Evolutionary conservation across 108 stramenopile genomes (phyloP).

Genomic region (Seminavis robusta): DNA sequence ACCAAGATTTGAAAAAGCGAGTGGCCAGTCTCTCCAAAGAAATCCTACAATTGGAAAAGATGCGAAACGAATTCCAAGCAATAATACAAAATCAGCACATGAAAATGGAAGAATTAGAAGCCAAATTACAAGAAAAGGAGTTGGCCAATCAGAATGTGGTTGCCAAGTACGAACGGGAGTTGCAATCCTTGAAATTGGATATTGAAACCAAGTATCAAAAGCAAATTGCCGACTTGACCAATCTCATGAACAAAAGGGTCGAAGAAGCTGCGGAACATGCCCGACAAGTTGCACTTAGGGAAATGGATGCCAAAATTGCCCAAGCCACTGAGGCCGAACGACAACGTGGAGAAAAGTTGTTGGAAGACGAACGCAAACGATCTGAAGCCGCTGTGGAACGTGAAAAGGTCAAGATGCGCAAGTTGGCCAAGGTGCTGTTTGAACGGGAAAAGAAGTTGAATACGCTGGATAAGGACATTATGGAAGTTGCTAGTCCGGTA

Average conservation of each 20-base stretch:
- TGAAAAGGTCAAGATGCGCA: constrained; percentile 6
- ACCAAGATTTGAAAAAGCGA: background rate
- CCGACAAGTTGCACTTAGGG: background rate
- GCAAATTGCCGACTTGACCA: background rate
- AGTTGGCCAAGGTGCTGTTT: constrained; percentile 2
- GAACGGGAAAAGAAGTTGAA: constrained; percentile 14
- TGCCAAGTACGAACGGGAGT: background rate
- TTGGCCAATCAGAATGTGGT: background rate
- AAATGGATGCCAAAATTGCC: background rate
- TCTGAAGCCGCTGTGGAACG: constrained; percentile 4
- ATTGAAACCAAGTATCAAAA: background rate
- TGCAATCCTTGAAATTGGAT: background rate
- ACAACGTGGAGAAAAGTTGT: constrained; percentile 19
- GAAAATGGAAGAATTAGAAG: background rate
- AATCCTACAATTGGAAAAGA: background rate
- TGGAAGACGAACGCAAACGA: constrained; percentile 13
- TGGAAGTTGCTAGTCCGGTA: background rate
- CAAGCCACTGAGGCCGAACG: constrained; percentile 15
- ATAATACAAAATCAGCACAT: background rate
- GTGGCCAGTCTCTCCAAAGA: background rate
- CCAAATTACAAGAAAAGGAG: background rate
- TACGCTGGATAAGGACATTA: too few relatives aligned
- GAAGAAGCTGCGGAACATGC: background rate
- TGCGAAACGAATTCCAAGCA: background rate
- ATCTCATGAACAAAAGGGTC: background rate